These are phyloP conservation scores for Aspergillus aculeatinus DNA, from an alignment of 2,329 filamentous ascomycete species.

Conservation along the genomic window DNA sequence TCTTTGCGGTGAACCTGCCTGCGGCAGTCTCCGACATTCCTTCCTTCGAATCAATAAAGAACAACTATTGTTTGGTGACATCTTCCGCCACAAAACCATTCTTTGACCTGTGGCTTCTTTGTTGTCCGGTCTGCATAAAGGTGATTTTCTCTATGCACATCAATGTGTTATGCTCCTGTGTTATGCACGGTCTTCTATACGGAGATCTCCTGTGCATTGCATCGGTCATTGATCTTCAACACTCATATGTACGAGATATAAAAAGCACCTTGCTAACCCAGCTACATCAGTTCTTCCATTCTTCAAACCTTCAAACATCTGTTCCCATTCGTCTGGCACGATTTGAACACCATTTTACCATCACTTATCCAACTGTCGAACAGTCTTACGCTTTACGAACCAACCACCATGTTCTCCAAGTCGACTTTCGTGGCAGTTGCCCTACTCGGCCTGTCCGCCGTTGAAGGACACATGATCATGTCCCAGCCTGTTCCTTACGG, in stretches of 20 bases:
- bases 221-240: not conserved
- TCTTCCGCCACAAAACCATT: constrained; percentile 11
- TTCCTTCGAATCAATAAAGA: constrained; percentile 19
- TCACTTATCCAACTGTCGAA: constrained; percentile 20
- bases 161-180: not conserved
- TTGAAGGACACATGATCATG: constrained; percentile 76
- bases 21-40: constrained; percentile 34
- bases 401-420: constrained; percentile 33
- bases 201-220: not conserved
- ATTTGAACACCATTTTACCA: constrained; percentile 21
- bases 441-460: constrained; percentile 55
- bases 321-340: constrained; percentile 38
- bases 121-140: constrained; percentile 12
- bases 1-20: constrained; percentile 31
- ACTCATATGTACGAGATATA: not conserved
- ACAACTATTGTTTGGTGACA: not conserved
- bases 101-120: constrained; percentile 10
- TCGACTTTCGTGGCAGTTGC: constrained; percentile 39
- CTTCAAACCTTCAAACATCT: constrained; percentile 7
- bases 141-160: not conserved
- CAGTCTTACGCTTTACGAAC: constrained; percentile 6
- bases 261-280: constrained; percentile 1
- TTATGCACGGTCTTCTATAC: not conserved
- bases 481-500: constrained; percentile 64
- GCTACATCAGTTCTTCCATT: constrained; percentile 1